phyloP scores from a whole-genome alignment of 2,329 filamentous ascomycete genomes.

The Diaporthe vexans region DNA sequence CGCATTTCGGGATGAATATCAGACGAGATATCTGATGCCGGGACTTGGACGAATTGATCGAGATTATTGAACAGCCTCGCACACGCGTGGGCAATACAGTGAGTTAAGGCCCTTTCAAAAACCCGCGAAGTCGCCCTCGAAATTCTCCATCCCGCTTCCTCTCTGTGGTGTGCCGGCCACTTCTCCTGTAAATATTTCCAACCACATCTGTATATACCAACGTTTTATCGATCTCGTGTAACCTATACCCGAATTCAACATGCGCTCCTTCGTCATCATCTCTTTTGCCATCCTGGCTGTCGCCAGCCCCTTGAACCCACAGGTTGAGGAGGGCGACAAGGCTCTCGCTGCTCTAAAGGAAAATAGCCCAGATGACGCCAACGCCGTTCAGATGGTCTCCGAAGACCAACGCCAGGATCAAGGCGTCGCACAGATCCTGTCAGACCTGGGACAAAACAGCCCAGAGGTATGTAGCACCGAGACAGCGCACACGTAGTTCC shows the following conservation, averaged over 20 bases:
- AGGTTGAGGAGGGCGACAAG: conserved; percentile 21
- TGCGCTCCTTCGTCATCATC: background rate
- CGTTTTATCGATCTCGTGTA: background rate
- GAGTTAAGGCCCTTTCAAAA: background rate
- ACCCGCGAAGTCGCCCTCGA: background rate
- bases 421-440: conserved; percentile 17
- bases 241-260: background rate
- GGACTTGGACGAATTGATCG: background rate
- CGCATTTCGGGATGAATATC: conserved; percentile 1
- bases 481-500: background rate
- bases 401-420: conserved; percentile 24
- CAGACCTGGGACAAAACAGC: conserved; percentile 29
- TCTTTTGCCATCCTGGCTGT: conserved; percentile 1
- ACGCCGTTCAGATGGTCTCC: conserved; percentile 35
- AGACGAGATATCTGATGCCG: background rate
- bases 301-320: background rate
- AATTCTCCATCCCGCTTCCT: background rate
- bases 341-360: conserved; percentile 24
- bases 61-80: background rate
- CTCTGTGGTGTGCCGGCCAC: background rate
- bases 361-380: conserved; percentile 31
- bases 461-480: background rate
- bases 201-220: background rate
- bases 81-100: too few relatives aligned
- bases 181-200: conserved; percentile 23